These are phyloP conservation scores for Tremella mesenterica DNA, from an alignment of 768 basidiomycete species.

Conservation along the genomic window DNA sequence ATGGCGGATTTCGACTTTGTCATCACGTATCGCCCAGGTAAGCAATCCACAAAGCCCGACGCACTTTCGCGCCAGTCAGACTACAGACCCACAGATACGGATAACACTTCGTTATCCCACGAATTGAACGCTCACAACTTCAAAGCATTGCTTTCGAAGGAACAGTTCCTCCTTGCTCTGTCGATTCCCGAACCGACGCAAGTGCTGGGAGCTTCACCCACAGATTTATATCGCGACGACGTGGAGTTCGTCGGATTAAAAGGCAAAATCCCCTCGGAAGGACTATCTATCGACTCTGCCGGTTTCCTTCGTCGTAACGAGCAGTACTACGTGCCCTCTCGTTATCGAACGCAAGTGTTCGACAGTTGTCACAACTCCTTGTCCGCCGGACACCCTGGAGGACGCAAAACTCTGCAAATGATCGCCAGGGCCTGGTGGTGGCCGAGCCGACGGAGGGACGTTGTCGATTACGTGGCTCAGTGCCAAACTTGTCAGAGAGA, in stretches of 20 bases:
- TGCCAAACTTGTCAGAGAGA: neutral
- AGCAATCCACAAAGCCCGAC: slow-evolving; percentile 3
- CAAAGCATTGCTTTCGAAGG: neutral
- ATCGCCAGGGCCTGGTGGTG: neutral
- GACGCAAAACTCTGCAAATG: neutral
- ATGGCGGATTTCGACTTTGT: slow-evolving; percentile 12
- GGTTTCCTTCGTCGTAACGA: neutral
- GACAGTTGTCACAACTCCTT: neutral
- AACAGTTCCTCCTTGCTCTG: neutral
- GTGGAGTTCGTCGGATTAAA: neutral
- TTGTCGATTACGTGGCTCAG: neutral
- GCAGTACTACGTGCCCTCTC: neutral
- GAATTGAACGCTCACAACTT: neutral
- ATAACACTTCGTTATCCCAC: neutral
- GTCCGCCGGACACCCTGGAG: neutral
- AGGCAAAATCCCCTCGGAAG: neutral
- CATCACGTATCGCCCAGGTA: slow-evolving; percentile 10
- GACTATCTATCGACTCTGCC: neutral
- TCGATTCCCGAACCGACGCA: neutral
- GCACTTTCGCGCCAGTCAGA: slow-evolving; percentile 11
- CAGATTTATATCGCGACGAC: neutral
- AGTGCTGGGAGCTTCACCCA: neutral
- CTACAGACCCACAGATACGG: slow-evolving; percentile 1
- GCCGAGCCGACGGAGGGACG: neutral
- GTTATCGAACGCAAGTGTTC: neutral